Evolutionary conservation across 2,329 filamentous ascomycete genomes (phyloP).

Genomic region (Ophiocordyceps camponoti-leonardi): DNA sequence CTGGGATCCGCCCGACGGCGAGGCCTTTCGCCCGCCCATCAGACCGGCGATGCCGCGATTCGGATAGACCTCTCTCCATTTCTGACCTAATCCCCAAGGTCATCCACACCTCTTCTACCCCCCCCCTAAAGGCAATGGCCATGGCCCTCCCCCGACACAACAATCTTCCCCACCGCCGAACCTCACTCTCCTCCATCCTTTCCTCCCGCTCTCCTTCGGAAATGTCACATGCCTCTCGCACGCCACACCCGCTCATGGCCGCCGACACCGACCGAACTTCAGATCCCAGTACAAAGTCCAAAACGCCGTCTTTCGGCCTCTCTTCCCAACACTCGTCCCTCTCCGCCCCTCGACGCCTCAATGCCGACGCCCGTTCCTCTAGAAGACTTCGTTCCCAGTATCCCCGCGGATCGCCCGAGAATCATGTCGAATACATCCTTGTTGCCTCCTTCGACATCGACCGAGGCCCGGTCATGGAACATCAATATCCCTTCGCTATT

Average conservation of each 20-base stretch:
- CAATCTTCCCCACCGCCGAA: slow-evolving; percentile 21
- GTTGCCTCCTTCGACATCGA: slow-evolving; percentile 97
- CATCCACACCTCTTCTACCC: too few relatives aligned
- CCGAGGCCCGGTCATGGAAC: slow-evolving; percentile 91
- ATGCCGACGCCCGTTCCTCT: slow-evolving; percentile 31
- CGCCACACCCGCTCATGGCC: slow-evolving; percentile 34
- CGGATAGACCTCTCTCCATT: not conserved
- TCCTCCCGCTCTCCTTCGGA: slow-evolving; percentile 39
- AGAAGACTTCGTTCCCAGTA: slow-evolving; percentile 57
- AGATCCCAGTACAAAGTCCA: slow-evolving; percentile 41
- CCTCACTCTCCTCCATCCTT: slow-evolving; percentile 49
- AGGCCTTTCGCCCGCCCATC: not conserved
- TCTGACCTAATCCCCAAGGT: too few relatives aligned
- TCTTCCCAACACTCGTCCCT: slow-evolving; percentile 47
- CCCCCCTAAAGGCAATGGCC: slow-evolving; percentile 14
- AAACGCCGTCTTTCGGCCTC: slow-evolving; percentile 40
- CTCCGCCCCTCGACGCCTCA: slow-evolving; percentile 29
- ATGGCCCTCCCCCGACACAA: slow-evolving; percentile 22
- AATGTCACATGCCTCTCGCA: slow-evolving; percentile 35
- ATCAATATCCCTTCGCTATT: slow-evolving; percentile 89
- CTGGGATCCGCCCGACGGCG: not conserved
- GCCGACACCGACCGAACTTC: slow-evolving; percentile 38
- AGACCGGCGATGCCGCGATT: not conserved
- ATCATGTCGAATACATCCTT: slow-evolving; percentile 97
- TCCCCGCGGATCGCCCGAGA: slow-evolving; percentile 56